Conservation (phyloP, 176 grass and related monocot species). For the Thalia dealbata region DNA sequence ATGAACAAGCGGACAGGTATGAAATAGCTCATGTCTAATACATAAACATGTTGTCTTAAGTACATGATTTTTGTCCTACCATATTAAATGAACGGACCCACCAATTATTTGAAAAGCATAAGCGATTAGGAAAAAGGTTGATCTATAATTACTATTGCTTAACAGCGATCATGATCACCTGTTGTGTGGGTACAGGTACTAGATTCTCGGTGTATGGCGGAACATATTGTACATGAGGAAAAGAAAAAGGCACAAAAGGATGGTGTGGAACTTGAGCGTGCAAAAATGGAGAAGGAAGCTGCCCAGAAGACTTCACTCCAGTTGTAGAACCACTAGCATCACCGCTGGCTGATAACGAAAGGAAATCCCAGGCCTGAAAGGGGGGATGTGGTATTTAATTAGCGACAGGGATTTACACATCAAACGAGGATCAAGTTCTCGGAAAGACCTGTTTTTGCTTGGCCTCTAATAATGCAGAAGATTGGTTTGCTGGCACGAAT, state of each 20-base stretch:
- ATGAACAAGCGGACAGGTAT: no score
- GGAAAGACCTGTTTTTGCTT: slow-evolving; percentile 2
- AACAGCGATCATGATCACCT: not conserved
- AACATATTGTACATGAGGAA: not conserved
- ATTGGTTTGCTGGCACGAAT: not conserved
- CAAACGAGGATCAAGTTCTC: not conserved
- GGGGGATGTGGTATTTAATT: not conserved
- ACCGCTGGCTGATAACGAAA: slow-evolving; percentile 9
- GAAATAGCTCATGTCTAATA: no score
- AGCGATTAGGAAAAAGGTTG: no score
- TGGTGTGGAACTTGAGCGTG: slow-evolving; percentile 7
- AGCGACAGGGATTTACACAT: not conserved
- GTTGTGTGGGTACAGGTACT: not conserved
- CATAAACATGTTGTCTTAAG: no score
- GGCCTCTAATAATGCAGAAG: not conserved
- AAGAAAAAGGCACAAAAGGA: slow-evolving; percentile 6
- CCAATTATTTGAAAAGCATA: no score
- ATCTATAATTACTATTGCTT: no score
- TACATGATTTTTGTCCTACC: no score
- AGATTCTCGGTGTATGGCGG: not conserved
- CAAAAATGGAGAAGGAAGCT: slow-evolving; percentile 7
- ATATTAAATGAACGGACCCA: no score
- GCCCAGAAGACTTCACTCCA: not conserved
- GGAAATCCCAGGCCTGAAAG: slow-evolving; percentile 9
- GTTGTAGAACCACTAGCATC: slow-evolving; percentile 1